Evolutionary conservation across 139 green algal genomes (phyloP).

Genomic region (Closterium sp.): DNA sequence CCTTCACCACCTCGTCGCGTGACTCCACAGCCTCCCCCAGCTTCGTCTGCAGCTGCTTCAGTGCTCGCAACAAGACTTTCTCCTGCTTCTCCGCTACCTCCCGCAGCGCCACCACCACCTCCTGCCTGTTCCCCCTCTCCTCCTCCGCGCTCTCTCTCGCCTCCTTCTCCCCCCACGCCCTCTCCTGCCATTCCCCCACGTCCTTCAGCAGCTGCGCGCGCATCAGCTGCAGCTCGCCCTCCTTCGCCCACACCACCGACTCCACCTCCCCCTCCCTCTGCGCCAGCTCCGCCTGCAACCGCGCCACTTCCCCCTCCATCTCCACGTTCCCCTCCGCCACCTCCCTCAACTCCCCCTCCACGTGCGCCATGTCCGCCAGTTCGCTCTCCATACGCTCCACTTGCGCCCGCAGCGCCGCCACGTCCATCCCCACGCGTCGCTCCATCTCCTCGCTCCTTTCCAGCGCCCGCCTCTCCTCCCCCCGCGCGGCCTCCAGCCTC

Average conservation of each 20-base stretch:
- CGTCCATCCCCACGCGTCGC: not conserved
- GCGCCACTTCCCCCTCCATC: not conserved
- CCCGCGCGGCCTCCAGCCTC: conserved; percentile 17
- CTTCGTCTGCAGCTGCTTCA: not conserved
- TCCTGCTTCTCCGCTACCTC: conserved; percentile 12
- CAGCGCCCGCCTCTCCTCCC: not conserved
- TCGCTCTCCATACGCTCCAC: not conserved
- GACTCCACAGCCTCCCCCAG: not conserved
- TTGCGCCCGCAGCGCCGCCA: not conserved
- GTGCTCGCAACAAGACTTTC: not conserved
- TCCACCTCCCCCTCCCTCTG: not conserved
- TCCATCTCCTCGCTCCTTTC: not conserved
- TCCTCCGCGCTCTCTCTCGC: not conserved
- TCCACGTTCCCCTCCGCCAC: not conserved
- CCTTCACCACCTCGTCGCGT: not conserved
- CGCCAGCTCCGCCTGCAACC: not conserved
- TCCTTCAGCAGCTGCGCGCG: not conserved
- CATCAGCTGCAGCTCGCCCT: not conserved
- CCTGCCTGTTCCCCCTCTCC: not conserved
- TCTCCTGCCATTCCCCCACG: not conserved
- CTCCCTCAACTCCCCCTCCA: conserved; percentile 1
- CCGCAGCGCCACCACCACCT: not conserved
- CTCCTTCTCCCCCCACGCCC: not conserved
- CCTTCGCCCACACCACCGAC: not conserved
- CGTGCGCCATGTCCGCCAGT: not conserved